A percentile compares a stretch with the other conserved stretches of the same genome.
phyloP scores from a whole-genome alignment of 768 basidiomycete genomes.

The Rossbeevera mucosa region DNA sequence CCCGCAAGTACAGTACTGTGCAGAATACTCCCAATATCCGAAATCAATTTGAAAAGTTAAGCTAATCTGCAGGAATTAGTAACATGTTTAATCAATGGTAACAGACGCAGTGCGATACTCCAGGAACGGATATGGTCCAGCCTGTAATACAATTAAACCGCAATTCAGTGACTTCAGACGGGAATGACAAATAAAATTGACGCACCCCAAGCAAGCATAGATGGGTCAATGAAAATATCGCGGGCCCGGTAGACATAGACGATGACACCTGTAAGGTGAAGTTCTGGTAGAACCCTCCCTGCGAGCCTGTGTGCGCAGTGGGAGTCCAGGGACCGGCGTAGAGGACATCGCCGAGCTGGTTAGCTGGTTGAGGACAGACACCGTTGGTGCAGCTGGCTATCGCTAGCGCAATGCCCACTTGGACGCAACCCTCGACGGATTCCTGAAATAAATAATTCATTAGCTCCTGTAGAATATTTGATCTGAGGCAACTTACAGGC shows the following conservation, averaged over 20 bases:
- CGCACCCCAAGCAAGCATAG: conserved; percentile 29
- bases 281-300: conserved; percentile 26
- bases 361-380: conserved; percentile 19
- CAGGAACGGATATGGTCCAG: conserved; percentile 23
- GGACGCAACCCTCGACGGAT: conserved; percentile 17
- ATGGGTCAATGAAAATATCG: conserved; percentile 29
- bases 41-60: background rate
- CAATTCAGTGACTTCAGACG: background rate
- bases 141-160: no score
- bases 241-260: conserved; percentile 13
- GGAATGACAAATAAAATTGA: background rate
- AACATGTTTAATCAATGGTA: background rate
- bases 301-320: conserved; percentile 4
- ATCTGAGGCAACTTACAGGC: conserved; percentile 19
- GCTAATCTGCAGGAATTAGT: background rate
- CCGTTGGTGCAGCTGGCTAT: conserved; percentile 18
- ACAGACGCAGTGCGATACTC: conserved; percentile 25
- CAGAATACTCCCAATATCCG: background rate
- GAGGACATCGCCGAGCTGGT: conserved; percentile 22
- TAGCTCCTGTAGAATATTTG: background rate
- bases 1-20: background rate
- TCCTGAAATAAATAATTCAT: conserved; percentile 3
- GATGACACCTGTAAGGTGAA: conserved; percentile 19
- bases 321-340: conserved; percentile 29
- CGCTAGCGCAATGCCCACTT: conserved; percentile 31